A percentile compares a stretch with the other conserved stretches of the same genome.
Evolutionary conservation across 495 filamentous ascomycete genomes (phyloP).

Genomic region (Penicillium coprophilum): DNA sequence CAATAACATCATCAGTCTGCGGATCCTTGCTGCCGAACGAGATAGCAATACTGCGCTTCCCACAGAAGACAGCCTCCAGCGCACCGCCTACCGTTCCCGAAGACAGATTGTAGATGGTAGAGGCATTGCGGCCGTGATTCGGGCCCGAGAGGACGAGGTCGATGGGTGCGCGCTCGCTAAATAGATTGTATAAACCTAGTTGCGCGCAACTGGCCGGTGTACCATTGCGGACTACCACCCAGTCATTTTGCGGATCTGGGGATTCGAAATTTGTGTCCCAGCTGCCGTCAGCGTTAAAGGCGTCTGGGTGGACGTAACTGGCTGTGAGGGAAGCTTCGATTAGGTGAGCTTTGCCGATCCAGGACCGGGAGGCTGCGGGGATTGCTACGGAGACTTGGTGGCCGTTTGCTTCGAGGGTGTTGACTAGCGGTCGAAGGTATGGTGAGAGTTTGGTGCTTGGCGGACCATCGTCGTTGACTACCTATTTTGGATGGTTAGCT

Average conservation of each 20-base stretch:
- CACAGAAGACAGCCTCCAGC: constrained; percentile 84
- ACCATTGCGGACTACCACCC: constrained; percentile 84
- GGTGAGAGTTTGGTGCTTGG: constrained; percentile 83
- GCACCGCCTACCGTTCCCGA: constrained; percentile 90
- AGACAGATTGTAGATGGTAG: constrained; percentile 83
- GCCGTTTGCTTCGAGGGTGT: constrained; percentile 71
- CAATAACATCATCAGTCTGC: constrained; percentile 66
- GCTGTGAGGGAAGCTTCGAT: constrained; percentile 82
- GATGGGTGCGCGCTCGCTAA: constrained; percentile 66
- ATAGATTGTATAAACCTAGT: constrained; percentile 87
- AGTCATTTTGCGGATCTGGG: constrained; percentile 54
- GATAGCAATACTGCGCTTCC: constrained; percentile 72
- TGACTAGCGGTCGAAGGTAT: constrained; percentile 82
- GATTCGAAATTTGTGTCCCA: constrained; percentile 33
- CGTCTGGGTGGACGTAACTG: constrained; percentile 70
- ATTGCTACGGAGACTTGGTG: constrained; percentile 89
- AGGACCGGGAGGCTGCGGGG: constrained; percentile 85
- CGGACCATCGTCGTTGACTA: constrained; percentile 93
- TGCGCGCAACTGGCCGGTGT: constrained; percentile 87
- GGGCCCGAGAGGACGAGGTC: constrained; percentile 89
- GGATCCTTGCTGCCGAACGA: constrained; percentile 79
- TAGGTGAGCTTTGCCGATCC: constrained; percentile 97
- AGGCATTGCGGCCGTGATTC: constrained; percentile 94
- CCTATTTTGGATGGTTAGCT: constrained; percentile 38
- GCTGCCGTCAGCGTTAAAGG: constrained; percentile 56